Base-by-base conservation (phyloP, 768 basidiomycete species). In the Kwoniella europaea region DNA sequence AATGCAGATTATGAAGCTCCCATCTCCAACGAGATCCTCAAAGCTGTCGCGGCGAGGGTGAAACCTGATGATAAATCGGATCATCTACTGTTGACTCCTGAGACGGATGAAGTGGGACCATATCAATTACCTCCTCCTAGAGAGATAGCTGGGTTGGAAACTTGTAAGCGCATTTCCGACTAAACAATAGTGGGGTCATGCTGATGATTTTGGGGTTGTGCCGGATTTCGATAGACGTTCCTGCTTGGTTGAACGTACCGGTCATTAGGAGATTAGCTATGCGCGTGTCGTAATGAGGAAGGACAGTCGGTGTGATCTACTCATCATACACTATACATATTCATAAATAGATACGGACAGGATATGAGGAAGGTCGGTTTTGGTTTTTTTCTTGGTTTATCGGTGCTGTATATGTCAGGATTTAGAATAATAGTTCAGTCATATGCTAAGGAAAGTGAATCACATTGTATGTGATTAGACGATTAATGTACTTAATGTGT, bases 1-100 rank as follows among this genome's bases (percentile, higher is more conserved):
- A 95, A 96, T 71, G 97, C 96, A 57, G 97, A 98, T 85, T 99
- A 98, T 83, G 97, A 99, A 93, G 94, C 92, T 76, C 97, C 96
- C 10, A 98, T 98, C 79, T 94, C 95, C 1, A 92, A 94, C 24
- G 96, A 98, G 85, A 98, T 99, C 72, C 87, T 99, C 50, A 91
- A 94, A 63, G 94, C 98, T 22, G 97, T 99, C 63, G 94, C 96
- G 53, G 92, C 94, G 43, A 89, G 97, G 60, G 95, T 99, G 65
- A 91, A 93, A 80, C 92, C 94, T 59, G 93, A 96, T 83, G 97
- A 98, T 85, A 91, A 94, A 78, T 94, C 93, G 82, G 97, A 99
- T 83, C 96, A 98, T 82, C 87, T 99, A 20, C 89, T 99, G 69
- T 90, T 99, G 63, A 90, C 93, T 41, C 95, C 96, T 35, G 97